A percentile compares a stretch with the other conserved stretches of the same genome.
Evolutionary conservation across 306 rosid species (phyloP).

Genomic region (Cicer arietinum): DNA sequence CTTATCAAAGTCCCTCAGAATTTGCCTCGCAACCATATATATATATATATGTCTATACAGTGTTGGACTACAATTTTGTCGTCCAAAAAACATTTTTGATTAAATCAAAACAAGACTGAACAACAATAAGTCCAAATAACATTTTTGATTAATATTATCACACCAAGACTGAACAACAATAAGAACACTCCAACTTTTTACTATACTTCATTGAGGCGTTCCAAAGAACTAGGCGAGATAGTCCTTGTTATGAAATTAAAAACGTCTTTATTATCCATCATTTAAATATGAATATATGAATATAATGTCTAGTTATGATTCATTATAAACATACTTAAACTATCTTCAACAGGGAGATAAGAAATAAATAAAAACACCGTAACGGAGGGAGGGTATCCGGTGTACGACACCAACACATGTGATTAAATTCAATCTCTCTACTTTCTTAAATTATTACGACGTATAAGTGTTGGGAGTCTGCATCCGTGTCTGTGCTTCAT

Average conservation of each 20-base stretch:
- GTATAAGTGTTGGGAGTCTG: no score
- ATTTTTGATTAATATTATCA: neutral
- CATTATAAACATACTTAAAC: neutral
- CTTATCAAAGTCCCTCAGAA: no score
- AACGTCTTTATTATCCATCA: neutral
- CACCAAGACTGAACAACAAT: neutral
- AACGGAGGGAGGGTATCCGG: no score
- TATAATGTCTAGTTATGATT: neutral
- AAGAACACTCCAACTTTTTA: constrained; percentile 16
- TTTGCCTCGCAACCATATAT: no score
- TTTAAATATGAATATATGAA: neutral
- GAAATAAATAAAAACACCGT: no score
- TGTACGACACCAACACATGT: no score
- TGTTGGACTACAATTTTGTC: no score
- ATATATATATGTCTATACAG: no score
- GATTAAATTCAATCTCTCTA: no score
- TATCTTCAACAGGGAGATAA: neutral
- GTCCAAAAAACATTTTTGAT: no score
- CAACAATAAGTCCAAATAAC: neutral
- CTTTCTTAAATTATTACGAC: no score
- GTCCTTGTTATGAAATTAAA: constrained; percentile 1
- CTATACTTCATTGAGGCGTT: neutral
- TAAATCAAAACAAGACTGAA: constrained; percentile 7
- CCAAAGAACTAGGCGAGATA: constrained; percentile 2
- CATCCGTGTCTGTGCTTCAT: no score